A percentile compares a stretch with the other conserved stretches of the same genome.
These are phyloP conservation scores for Camelina hispida DNA, from an alignment of 345 rosid genomes.

Conservation along the genomic window DNA sequence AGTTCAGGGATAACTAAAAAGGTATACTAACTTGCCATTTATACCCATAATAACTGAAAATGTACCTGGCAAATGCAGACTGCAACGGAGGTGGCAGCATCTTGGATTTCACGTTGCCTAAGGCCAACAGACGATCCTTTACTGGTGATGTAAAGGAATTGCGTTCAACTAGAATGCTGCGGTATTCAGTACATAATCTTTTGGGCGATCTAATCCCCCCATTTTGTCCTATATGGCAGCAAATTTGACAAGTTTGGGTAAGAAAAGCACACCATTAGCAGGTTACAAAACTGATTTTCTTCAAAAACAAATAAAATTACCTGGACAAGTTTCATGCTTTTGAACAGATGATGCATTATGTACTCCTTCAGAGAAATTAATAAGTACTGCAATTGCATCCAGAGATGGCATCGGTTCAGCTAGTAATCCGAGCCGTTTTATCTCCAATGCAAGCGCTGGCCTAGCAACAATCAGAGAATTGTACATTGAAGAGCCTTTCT, in stretches of 20 bases:
- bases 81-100: conserved; percentile 71
- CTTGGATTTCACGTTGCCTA: conserved; percentile 65
- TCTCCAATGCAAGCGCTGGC: conserved; percentile 67
- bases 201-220: conserved; percentile 84
- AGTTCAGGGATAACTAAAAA: conserved; percentile 8
- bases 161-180: conserved; percentile 91
- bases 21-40: conserved; percentile 11
- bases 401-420: conserved; percentile 90
- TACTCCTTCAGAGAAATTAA: conserved; percentile 59
- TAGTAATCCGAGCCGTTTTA: conserved; percentile 67
- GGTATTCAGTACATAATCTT: conserved; percentile 62
- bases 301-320: conserved; percentile 40
- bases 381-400: conserved; percentile 78
- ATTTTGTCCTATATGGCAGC: conserved; percentile 73
- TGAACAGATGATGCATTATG: conserved; percentile 50
- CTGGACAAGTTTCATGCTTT: conserved; percentile 63
- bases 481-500: conserved; percentile 95
- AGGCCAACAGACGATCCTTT: conserved; percentile 72
- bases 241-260: conserved; percentile 16
- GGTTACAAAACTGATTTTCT: not conserved
- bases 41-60: conserved; percentile 17
- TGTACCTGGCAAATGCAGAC: conserved; percentile 86
- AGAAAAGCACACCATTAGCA: conserved; percentile 27
- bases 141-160: conserved; percentile 79
- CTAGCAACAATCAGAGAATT: conserved; percentile 91